phyloP scores from a whole-genome alignment of 495 filamentous ascomycete genomes.

The Cetradonia linearis region DNA sequence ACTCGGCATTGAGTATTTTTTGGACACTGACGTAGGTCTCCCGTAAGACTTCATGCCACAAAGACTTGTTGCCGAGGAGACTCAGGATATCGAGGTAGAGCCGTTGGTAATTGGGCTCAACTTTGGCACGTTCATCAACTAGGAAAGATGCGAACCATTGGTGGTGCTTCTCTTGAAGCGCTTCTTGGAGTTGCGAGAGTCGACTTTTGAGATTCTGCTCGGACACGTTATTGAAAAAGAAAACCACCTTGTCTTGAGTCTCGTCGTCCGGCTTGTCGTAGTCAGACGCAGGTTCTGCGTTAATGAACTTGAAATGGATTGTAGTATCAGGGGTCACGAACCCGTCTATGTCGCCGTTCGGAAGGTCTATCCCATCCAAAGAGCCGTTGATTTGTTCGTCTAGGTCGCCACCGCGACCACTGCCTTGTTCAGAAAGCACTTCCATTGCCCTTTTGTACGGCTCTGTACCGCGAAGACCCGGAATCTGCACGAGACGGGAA shows the following conservation, averaged over 20 bases:
- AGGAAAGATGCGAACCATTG: slow-evolving; percentile 95
- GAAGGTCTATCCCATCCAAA: slow-evolving; percentile 32
- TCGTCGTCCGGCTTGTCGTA: slow-evolving; percentile 75
- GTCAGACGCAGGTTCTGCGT: slow-evolving; percentile 54
- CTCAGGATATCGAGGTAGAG: slow-evolving; percentile 85
- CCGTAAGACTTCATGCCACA: slow-evolving; percentile 83
- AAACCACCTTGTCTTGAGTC: slow-evolving; percentile 83
- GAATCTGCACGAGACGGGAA: slow-evolving; percentile 66
- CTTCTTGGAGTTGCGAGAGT: slow-evolving; percentile 64
- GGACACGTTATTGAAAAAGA: slow-evolving; percentile 93
- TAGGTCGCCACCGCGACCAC: slow-evolving; percentile 23
- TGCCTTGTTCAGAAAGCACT: slow-evolving; percentile 55
- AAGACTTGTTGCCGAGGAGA: slow-evolving; percentile 61
- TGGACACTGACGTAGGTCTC: slow-evolving; percentile 84
- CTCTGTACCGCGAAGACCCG: slow-evolving; percentile 71
- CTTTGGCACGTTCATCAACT: slow-evolving; percentile 92
- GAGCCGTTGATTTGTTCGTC: slow-evolving; percentile 31
- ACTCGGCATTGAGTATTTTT: slow-evolving; percentile 78
- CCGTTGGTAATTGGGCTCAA: slow-evolving; percentile 90
- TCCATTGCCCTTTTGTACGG: slow-evolving; percentile 74
- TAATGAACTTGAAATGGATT: slow-evolving; percentile 61
- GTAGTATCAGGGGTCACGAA: slow-evolving; percentile 42
- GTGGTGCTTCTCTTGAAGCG: slow-evolving; percentile 67
- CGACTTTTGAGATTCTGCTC: slow-evolving; percentile 76
- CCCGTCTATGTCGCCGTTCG: slow-evolving; percentile 61